phyloP scores from a whole-genome alignment of 441 rosid genomes.

The Populus hybrid region DNA sequence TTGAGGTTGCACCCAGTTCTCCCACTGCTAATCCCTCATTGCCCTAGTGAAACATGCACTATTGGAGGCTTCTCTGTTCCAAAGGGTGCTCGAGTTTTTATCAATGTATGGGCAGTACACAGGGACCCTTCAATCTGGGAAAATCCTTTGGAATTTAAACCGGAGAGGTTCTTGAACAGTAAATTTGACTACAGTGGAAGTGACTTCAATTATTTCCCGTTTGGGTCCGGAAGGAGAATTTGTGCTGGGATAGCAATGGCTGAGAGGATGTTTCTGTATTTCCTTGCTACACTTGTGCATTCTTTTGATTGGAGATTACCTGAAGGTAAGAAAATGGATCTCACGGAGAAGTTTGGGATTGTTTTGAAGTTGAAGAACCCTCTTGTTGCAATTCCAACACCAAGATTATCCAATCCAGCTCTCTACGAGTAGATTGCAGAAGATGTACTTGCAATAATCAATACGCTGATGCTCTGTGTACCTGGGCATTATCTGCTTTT shows the following conservation, averaged over 20 bases:
- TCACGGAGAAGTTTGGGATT: constrained; percentile 65
- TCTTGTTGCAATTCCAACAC: constrained; percentile 45
- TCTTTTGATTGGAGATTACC: constrained; percentile 43
- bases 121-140: constrained; percentile 48
- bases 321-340: constrained; percentile 13
- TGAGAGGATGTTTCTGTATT: constrained; percentile 37
- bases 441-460: background rate
- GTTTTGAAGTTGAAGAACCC: constrained; percentile 60
- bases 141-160: constrained; percentile 40
- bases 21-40: constrained; percentile 52
- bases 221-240: constrained; percentile 59
- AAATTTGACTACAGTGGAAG: constrained; percentile 43
- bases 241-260: constrained; percentile 52
- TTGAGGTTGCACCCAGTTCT: constrained; percentile 48
- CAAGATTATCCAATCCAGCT: constrained; percentile 41
- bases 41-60: constrained; percentile 35
- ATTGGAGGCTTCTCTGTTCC: constrained; percentile 45
- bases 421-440: constrained; percentile 23
- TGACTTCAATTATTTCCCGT: constrained; percentile 49
- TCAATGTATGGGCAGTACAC: constrained; percentile 53
- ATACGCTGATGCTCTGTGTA: background rate
- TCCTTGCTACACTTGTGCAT: constrained; percentile 35
- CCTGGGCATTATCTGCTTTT: too few relatives aligned
- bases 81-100: constrained; percentile 38
- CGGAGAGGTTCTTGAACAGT: constrained; percentile 46